Evolutionary conservation across 139 green algal genomes (phyloP).

Genomic region (Tetratostichococcus sp.): DNA sequence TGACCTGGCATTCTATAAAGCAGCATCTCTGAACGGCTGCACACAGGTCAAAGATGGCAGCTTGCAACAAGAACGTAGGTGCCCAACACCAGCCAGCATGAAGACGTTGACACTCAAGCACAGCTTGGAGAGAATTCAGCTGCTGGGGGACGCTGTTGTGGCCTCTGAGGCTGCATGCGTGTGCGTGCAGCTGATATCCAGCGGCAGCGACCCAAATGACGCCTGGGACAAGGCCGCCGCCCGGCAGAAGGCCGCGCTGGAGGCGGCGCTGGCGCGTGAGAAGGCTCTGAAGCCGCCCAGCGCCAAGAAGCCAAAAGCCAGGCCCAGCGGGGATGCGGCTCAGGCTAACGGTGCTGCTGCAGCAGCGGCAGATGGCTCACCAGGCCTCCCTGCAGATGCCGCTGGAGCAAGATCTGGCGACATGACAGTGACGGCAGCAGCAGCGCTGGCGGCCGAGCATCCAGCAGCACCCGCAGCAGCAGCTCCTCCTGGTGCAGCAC

Average conservation of each 20-base stretch:
- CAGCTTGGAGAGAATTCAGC: too few relatives aligned
- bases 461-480: neutral
- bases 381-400: neutral
- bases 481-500: too few relatives aligned
- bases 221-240: slow-evolving; percentile 23
- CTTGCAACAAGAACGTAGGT: too few relatives aligned
- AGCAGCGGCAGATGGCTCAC: neutral
- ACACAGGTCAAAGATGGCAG: too few relatives aligned
- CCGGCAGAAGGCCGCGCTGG: slow-evolving; percentile 20
- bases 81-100: too few relatives aligned
- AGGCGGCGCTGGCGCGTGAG: neutral
- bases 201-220: slow-evolving; percentile 16
- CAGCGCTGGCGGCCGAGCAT: neutral
- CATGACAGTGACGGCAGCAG: too few relatives aligned
- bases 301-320: slow-evolving; percentile 5
- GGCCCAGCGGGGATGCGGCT: neutral
- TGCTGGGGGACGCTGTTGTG: too few relatives aligned
- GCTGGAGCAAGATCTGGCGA: too few relatives aligned
- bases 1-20: too few relatives aligned
- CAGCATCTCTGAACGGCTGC: too few relatives aligned
- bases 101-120: too few relatives aligned
- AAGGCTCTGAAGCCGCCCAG: slow-evolving; percentile 17
- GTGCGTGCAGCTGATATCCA: slow-evolving; percentile 5
- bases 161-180: too few relatives aligned
- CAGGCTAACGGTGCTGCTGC: neutral